Evolutionary conservation across 805 yeast genomes (phyloP), one percentile per base, ranked within the genome.

Genomic region (Hanseniaspora nectarophila): DNA sequence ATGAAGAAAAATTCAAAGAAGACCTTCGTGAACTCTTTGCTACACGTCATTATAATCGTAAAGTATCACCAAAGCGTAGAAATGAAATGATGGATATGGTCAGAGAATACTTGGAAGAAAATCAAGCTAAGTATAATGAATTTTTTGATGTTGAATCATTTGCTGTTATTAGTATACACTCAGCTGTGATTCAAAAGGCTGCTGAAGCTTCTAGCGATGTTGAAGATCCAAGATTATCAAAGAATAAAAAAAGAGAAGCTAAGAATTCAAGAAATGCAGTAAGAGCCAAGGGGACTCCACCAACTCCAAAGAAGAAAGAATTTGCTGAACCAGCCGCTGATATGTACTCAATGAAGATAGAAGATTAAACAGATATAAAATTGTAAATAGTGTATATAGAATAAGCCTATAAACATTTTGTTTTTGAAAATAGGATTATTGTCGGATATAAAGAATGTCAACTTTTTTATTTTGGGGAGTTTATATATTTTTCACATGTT

Each of bases 341-440:
- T 15, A 32, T 49, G 26, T 51, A 43, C 35, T 34, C 39, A 5
- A 43, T 43, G 43, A 50, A 37, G 31, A 50, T 50, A 18, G 48
- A 34, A 18, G 39, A 50, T 23, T 45, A 34, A 28, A 13, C 16
- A 16, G n/a, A 31, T 13, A 2, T 3, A 31, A 3, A 15, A 12
- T 35, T 33, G 48, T 44, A 34, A 35, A 32, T 33, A 33, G 35
- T 28, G 31, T 28, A 28, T 28, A 28, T 3, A 28, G 31, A 32
- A 13, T 15, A 32, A n/a, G 18, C 9, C 6, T 32, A 32, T 32
- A 6, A 32, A 15, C 18, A 32, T 13, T 32, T n/a, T n/a, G n/a
- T n/a, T n/a, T n/a, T n/a, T n/a, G n/a, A n/a, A n/a, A n/a, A n/a
- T n/a, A n/a, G n/a, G n/a, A n/a, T n/a, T n/a, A n/a, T n/a, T n/a